Base-by-base conservation (phyloP, 306 rosid genomes). In the Dicorynia guianensis region DNA sequence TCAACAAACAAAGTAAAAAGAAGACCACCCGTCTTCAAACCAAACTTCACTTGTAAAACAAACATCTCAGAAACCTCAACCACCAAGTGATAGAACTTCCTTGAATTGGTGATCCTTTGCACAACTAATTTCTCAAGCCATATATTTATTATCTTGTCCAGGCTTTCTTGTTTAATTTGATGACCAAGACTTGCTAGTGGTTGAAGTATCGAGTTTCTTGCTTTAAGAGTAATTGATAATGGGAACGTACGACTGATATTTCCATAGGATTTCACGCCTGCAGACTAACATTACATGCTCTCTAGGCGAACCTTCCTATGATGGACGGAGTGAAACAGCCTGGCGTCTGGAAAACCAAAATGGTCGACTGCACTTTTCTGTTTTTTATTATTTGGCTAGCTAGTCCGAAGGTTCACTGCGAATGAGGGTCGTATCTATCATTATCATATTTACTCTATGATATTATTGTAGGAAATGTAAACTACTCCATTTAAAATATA, bases 41-140 rank as follows among this genome's bases (percentile, higher is more conserved):
- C 69, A 88, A 90, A 85, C 91, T 81, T 91, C 90, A 87, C 93
- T 87, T 88, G 71, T 78, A 86, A 86, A 69, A 78, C 84, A 89
- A 82, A 83, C 82, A 75, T 81, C 17, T 30, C 71, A 42, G 62
- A 71, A 75, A 61, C 85, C 53, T 76, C 97, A 91, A 85, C 98
- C 71, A 90, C 87, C 87, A 76, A n/a, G 64, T 36, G 53, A 76
- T 74, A 42, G 71, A 77, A 64, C 79, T 76, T 80, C 82, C 77
- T 79, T 76, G 79, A 69, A 69, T 67, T 80, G 18, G 69, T 40
- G 76, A 53, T 58, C 35, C 71, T 38, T 64, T 18, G 60, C 55
- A 20, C 83, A 84, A 77, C 88, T 70, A 84, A 74, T 64, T 75
- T 79, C 72, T 75, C 36, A 19, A 54, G 30, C 46, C 61, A 69